Percentiles rank a stretch among this genome's conserved stretches.
phyloP scores from a whole-genome alignment of 2,329 filamentous ascomycete species.

The Coniochaeta ligniaria region DNA sequence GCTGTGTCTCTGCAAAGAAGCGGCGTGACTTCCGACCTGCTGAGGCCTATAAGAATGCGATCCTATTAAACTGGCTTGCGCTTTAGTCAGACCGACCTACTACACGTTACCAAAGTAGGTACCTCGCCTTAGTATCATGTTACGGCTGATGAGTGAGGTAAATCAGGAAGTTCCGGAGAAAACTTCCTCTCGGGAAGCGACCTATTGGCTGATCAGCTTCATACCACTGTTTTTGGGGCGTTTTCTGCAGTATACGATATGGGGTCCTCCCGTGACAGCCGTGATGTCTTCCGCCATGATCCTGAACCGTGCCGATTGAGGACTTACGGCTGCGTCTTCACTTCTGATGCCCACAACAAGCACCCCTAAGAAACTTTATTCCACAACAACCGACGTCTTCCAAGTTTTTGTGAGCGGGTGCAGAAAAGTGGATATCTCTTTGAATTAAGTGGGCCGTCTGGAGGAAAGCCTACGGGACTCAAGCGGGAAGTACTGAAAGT shows the following conservation, averaged over 20 bases:
- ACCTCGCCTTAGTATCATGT: no score
- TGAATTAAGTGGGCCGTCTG: not conserved
- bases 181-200: not conserved
- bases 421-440: not conserved
- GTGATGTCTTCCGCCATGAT: not conserved
- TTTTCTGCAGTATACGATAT: not conserved
- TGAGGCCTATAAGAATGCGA: no score
- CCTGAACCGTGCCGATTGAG: not conserved
- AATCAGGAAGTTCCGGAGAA: not conserved
- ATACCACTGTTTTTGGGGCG: not conserved
- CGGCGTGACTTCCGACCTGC: no score
- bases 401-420: not conserved
- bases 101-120: no score
- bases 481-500: constrained; percentile 1
- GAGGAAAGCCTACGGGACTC: not conserved
- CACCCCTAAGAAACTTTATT: no score
- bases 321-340: no score
- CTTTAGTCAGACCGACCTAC: no score
- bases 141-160: not conserved
- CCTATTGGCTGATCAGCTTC: not conserved
- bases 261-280: not conserved
- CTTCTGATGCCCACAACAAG: no score
- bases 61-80: no score
- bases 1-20: no score
- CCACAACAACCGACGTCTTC: not conserved